These are phyloP conservation scores for Phytophthora agathidicida DNA, from an alignment of 352 stramenopile genomes.

Conservation along the genomic window DNA sequence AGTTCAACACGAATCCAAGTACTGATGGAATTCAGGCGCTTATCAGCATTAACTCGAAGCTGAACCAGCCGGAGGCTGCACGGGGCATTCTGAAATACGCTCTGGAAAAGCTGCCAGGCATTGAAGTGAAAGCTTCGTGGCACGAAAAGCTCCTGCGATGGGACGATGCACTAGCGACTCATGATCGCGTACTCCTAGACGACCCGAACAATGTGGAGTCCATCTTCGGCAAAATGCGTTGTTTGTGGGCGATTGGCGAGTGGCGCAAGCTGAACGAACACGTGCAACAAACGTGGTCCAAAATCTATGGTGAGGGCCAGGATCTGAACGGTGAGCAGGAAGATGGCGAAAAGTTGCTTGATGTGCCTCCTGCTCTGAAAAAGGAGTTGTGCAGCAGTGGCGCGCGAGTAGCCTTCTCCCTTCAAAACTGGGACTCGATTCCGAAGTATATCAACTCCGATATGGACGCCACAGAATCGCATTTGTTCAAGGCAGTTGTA, in stretches of 20 bases:
- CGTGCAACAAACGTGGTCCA: slow-evolving; percentile 85
- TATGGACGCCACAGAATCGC: slow-evolving; percentile 85
- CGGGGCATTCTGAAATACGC: slow-evolving; percentile 97
- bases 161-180: slow-evolving; percentile 95
- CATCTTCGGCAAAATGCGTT: slow-evolving; percentile 98
- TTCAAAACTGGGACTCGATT: slow-evolving; percentile 88
- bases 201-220: slow-evolving; percentile 92
- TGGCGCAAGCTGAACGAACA: slow-evolving; percentile 97
- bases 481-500: slow-evolving; percentile 92
- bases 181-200: slow-evolving; percentile 85
- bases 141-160: slow-evolving; percentile 98
- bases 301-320: slow-evolving; percentile 77
- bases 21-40: slow-evolving; percentile 96
- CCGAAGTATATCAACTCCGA: slow-evolving; percentile 89
- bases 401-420: slow-evolving; percentile 77
- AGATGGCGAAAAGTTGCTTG: slow-evolving; percentile 60
- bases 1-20: slow-evolving; percentile 94
- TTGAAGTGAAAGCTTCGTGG: slow-evolving; percentile 96
- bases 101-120: slow-evolving; percentile 69
- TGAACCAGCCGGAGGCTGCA: slow-evolving; percentile 96
- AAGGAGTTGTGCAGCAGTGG: slow-evolving; percentile 87
- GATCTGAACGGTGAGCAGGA: slow-evolving; percentile 48
- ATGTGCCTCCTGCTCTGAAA: slow-evolving; percentile 83
- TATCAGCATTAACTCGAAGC: slow-evolving; percentile 99
- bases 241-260: slow-evolving; percentile 97